Base-by-base conservation (phyloP, 2,329 filamentous ascomycete species). In the Hymenoscyphus fructigenus region DNA sequence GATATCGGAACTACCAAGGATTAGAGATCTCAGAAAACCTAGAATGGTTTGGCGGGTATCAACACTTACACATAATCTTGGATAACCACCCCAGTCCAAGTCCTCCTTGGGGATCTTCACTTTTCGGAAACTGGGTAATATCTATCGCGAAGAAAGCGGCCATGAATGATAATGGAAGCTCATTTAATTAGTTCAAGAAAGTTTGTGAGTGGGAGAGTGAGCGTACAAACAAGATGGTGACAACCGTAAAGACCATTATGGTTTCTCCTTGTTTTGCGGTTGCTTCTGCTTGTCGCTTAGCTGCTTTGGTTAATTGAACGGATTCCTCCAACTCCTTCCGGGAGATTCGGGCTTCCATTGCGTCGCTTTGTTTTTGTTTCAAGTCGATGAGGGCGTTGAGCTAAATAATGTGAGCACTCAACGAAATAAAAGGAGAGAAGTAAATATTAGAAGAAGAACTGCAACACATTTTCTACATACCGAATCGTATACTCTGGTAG, bases 91-190 rank as follows among this genome's bases (percentile, higher is more conserved):
- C 36, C 14, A 38, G 5, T 5, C 14, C 36, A 17, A 38, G 36
- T 38, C 36, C 36, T 6, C 34, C 34, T 15, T 36, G 14, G 34
- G 2, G 2, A 32, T 57, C n/a, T 2, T 28, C 26, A 10, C 17
- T 28, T 28, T 38, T 38, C 0, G 28, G 59, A 28, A 61, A 61
- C 26, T n/a, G 5, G 20, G 20, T 3, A 12, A 61, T 61, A 28
- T 61, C 10, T 17, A 61, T 53, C 5, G 59, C 32, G 17, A 61
- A 61, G 34, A 60, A 60, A 3, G 59, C 36, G 0, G 59, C 36
- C 41, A 50, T 47, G 59, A 50, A 60, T 14, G 59, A 60, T 12
- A 60, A 23, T 26, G 59, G 59, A 6, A 60, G 23, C 59, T 60
- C 12, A 38, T 1, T 50, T 9, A 50, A n/a, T 50, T 14, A 50